Evolutionary conservation across 177 flowering plant genomes (phyloP).

Genomic region (Tripterygium wilfordii): DNA sequence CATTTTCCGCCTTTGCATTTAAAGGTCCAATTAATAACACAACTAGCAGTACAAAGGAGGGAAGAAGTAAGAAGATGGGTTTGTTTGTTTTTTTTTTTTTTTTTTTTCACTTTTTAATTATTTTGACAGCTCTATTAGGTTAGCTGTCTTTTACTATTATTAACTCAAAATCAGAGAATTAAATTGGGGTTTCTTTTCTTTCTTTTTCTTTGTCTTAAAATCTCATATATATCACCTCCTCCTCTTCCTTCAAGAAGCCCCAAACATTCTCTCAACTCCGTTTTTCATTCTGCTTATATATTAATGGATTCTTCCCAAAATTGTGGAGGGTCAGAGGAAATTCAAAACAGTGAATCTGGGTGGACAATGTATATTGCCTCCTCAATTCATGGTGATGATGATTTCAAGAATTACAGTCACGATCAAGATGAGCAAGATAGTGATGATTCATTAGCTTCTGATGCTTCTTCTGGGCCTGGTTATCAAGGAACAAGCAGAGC

Average conservation of each 20-base stretch:
- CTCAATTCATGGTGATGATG: conserved; percentile 1
- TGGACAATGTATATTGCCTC: conserved; percentile 32
- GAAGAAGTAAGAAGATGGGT: not conserved
- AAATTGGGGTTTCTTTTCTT: conserved; percentile 6
- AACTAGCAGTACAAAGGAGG: not conserved
- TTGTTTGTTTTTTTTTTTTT: not conserved
- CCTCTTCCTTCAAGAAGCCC: too few relatives aligned
- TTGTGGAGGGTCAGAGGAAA: conserved; percentile 13
- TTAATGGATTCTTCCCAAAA: conserved; percentile 22
- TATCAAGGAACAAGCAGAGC: conserved; percentile 1
- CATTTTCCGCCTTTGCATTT: too few relatives aligned
- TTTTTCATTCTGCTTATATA: too few relatives aligned
- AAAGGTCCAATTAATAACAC: not conserved
- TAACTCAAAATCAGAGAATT: conserved; percentile 31
- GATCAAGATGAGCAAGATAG: not conserved
- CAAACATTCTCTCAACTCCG: too few relatives aligned
- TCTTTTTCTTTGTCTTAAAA: not conserved
- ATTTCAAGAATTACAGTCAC: not conserved
- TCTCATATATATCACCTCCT: not conserved
- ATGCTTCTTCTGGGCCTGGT: conserved; percentile 7
- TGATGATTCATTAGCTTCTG: conserved; percentile 6
- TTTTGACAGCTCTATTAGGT: conserved; percentile 30
- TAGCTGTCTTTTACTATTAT: conserved; percentile 28
- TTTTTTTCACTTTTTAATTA: conserved; percentile 13
- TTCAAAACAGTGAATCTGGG: conserved; percentile 28